Evolutionary conservation across 306 rosid genomes (phyloP).

Genomic region (Castanospermum australe): DNA sequence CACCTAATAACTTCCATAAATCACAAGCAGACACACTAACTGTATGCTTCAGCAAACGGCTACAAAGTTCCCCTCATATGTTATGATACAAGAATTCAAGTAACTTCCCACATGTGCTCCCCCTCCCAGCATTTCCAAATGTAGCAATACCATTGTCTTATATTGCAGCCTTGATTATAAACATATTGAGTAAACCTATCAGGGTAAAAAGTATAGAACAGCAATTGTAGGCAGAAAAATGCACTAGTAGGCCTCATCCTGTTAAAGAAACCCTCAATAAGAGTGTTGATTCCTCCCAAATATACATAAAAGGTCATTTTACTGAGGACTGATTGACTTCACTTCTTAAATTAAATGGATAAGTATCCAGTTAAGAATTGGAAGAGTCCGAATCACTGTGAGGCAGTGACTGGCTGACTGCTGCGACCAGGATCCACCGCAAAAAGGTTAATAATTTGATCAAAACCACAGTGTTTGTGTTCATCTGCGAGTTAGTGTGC

Average conservation of each 20-base stretch:
- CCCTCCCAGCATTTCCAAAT: background rate
- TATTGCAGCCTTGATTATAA: background rate
- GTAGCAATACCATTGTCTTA: no score
- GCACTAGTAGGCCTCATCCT: background rate
- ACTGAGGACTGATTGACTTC: background rate
- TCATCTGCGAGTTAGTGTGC: background rate
- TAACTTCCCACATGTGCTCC: background rate
- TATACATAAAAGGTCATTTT: background rate
- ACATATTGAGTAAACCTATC: background rate
- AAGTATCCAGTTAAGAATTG: background rate
- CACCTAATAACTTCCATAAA: background rate
- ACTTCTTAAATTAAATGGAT: background rate
- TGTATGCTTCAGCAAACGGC: background rate
- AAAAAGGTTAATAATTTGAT: background rate
- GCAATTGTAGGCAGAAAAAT: background rate
- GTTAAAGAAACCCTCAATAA: background rate
- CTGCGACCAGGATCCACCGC: background rate
- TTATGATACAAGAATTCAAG: background rate
- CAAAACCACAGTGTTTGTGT: background rate
- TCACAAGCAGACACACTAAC: background rate
- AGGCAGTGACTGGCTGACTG: background rate
- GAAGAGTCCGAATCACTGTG: background rate
- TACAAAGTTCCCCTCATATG: background rate
- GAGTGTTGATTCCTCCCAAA: slow-evolving; percentile 2
- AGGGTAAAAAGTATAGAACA: background rate